Evolutionary conservation across 192 early-diverging fungal genomes (phyloP).

Genomic region (Spinellus fusiger): DNA sequence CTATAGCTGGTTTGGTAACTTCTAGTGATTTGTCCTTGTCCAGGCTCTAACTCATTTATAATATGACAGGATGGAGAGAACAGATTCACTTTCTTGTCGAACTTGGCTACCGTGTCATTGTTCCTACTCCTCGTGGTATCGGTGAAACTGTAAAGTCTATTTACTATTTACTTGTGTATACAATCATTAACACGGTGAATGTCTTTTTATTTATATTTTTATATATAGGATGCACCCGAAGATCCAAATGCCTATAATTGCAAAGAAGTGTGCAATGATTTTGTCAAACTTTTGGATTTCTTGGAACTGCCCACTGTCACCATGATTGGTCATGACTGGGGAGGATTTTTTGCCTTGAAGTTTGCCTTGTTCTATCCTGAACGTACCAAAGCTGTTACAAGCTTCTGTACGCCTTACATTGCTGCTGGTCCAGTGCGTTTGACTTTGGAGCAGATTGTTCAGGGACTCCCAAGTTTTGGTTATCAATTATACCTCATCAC

Average conservation of each 20-base stretch:
- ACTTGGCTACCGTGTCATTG: conserved; percentile 56
- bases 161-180: not conserved
- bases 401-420: conserved; percentile 49
- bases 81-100: conserved; percentile 45
- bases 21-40: not conserved
- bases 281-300: conserved; percentile 53
- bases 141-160: conserved; percentile 42
- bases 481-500: conserved; percentile 45
- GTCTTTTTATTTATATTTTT: too few species aligned
- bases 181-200: too few species aligned
- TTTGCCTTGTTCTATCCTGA: conserved; percentile 53
- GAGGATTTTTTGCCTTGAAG: conserved; percentile 47
- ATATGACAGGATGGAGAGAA: conserved; percentile 32
- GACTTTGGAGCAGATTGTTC: conserved; percentile 37
- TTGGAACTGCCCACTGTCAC: conserved; percentile 44
- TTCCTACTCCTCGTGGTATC: conserved; percentile 42
- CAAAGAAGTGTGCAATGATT: conserved; percentile 45
- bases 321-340: conserved; percentile 68
- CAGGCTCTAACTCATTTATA: too few species aligned
- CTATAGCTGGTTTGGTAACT: conserved; percentile 17
- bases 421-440: conserved; percentile 32
- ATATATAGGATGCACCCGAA: conserved; percentile 16
- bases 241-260: conserved; percentile 32
- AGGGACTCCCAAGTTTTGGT: conserved; percentile 41
- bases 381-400: conserved; percentile 43